Conservation (phyloP, 2,329 filamentous ascomycete genomes). For the Fusarium sp. region DNA sequence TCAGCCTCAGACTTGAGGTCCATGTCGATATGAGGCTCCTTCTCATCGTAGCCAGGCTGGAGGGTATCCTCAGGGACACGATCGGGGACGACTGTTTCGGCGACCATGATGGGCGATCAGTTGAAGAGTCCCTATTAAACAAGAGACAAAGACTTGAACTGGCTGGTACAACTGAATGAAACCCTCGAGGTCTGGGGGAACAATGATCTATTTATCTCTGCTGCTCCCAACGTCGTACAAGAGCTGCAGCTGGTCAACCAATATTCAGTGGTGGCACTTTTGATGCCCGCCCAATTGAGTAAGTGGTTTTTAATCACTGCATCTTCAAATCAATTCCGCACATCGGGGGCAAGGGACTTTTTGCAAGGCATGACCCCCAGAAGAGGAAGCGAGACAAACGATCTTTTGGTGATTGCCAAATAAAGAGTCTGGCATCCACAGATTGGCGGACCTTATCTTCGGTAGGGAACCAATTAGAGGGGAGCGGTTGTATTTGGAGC, state of each 20-base stretch:
- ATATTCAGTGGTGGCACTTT: conserved; percentile 16
- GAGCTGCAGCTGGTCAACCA: no score
- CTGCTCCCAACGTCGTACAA: background rate
- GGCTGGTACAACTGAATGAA: conserved; percentile 9
- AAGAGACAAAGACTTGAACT: conserved; percentile 6
- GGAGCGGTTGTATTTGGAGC: conserved; percentile 5
- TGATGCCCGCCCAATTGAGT: conserved; percentile 6
- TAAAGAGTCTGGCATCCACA: background rate
- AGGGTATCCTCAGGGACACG: conserved; percentile 29
- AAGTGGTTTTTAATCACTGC: background rate
- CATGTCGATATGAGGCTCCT: conserved; percentile 39
- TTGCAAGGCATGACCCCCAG: background rate
- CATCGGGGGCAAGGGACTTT: conserved; percentile 3
- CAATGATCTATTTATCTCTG: conserved; percentile 31
- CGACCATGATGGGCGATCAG: conserved; percentile 30
- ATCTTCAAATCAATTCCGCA: background rate
- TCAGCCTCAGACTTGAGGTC: conserved; percentile 45
- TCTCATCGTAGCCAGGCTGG: conserved; percentile 41
- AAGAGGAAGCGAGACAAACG: conserved; percentile 28
- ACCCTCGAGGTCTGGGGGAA: background rate
- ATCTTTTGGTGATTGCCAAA: conserved; percentile 15
- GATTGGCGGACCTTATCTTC: conserved; percentile 20
- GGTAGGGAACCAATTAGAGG: background rate
- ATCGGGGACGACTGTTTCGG: conserved; percentile 33
- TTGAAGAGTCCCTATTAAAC: background rate